Evolutionary conservation across 164 flowering plant species (phyloP).

Genomic region (Hamamelis virginiana): DNA sequence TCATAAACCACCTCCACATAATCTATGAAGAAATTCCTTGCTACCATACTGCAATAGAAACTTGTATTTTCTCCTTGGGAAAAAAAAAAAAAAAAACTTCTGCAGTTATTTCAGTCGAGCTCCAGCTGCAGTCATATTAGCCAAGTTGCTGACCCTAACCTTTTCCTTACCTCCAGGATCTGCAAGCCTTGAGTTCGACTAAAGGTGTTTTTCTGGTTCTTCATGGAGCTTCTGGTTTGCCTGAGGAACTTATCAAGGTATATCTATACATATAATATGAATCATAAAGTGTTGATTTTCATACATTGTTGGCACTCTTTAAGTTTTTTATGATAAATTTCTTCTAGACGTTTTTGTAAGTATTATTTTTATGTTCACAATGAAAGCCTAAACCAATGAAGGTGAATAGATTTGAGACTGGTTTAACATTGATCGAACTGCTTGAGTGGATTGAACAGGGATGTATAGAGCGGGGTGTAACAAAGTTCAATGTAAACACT

Average conservation of each 20-base stretch:
- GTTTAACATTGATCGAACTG: background rate
- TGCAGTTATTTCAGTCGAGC: background rate
- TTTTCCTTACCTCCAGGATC: slow-evolving; percentile 43
- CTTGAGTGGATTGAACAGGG: slow-evolving; percentile 44
- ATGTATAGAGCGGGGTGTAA: slow-evolving; percentile 78
- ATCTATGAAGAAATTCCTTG: too few relatives aligned
- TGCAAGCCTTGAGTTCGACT: slow-evolving; percentile 54
- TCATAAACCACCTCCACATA: too few relatives aligned
- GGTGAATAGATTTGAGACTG: background rate
- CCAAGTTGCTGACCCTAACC: slow-evolving; percentile 10
- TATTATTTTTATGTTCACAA: background rate
- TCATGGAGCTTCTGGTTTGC: slow-evolving; percentile 97
- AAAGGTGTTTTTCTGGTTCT: slow-evolving; percentile 87
- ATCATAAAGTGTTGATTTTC: background rate
- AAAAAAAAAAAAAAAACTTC: too few relatives aligned
- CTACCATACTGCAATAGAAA: too few relatives aligned
- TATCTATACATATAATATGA: background rate
- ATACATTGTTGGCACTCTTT: background rate
- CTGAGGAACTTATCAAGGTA: slow-evolving; percentile 80
- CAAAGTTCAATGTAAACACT: slow-evolving; percentile 95
- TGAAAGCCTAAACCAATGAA: background rate
- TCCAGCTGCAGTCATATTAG: background rate
- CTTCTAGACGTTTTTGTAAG: background rate
- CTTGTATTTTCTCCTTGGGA: too few relatives aligned
- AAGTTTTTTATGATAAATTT: background rate